These are phyloP conservation scores for Saccharomycopsis vini DNA, from an alignment of 805 yeast genomes.

Conservation along the genomic window DNA sequence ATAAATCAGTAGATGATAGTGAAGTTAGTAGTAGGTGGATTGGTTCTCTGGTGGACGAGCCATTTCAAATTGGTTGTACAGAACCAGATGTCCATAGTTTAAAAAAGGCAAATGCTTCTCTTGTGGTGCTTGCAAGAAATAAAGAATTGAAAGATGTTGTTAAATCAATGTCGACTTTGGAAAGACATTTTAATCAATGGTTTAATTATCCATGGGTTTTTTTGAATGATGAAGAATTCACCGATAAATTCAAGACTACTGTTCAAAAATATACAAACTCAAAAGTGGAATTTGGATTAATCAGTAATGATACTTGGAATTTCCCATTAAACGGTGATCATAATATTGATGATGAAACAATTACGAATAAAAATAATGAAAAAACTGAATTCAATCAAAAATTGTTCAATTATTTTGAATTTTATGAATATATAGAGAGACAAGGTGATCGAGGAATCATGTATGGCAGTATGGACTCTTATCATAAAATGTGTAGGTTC, in stretches of 20 bases:
- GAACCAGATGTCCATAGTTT: conserved; percentile 13
- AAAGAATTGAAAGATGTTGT: conserved; percentile 71
- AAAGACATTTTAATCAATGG: conserved; percentile 89
- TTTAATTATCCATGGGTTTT: conserved; percentile 89
- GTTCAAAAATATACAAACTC: conserved; percentile 49
- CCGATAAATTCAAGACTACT: conserved; percentile 47
- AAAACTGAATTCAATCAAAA: conserved; percentile 11
- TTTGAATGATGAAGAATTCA: conserved; percentile 71
- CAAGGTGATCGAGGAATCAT: conserved; percentile 81
- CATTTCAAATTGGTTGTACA: conserved; percentile 19
- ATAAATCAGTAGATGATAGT: conserved; percentile 5
- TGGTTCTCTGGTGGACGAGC: conserved; percentile 16
- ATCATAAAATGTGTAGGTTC: conserved; percentile 94
- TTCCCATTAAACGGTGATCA: conserved; percentile 35
- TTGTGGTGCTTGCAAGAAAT: conserved; percentile 78
- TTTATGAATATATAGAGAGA: conserved; percentile 49
- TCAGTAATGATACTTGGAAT: conserved; percentile 58
- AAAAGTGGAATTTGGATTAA: conserved; percentile 60
- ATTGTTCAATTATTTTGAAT: conserved; percentile 19
- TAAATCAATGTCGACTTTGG: conserved; percentile 63
- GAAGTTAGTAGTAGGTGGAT: conserved; percentile 17
- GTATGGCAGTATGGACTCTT: conserved; percentile 76
- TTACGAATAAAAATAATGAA: conserved; percentile 17
- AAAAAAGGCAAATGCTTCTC: conserved; percentile 67
- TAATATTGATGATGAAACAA: conserved; percentile 30